Conservation (phyloP, 2,329 filamentous ascomycete genomes). For the Colletotrichum sp. region DNA sequence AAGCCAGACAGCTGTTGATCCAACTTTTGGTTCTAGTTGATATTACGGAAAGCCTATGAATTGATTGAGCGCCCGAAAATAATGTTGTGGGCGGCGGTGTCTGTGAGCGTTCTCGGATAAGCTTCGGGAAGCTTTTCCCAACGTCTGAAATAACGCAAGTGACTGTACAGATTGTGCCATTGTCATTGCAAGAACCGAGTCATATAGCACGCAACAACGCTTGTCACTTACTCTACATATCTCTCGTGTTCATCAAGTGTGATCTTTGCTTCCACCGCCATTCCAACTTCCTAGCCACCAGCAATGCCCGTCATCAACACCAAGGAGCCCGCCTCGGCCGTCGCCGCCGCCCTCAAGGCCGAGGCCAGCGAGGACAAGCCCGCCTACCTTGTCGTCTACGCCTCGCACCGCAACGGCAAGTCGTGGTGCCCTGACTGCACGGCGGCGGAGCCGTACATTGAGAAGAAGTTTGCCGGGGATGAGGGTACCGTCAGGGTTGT, state of each 20-base stretch:
- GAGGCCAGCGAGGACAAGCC: constrained; percentile 16
- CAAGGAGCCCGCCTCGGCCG: constrained; percentile 7
- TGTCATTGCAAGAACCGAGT: background rate
- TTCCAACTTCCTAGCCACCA: background rate
- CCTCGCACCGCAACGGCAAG: constrained; percentile 12
- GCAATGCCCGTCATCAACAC: constrained; percentile 16
- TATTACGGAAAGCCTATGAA: background rate
- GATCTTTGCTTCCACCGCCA: background rate
- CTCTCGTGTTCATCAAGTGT: background rate
- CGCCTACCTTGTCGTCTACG: constrained; percentile 17
- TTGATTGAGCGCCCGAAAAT: background rate
- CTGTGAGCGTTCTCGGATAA: constrained; percentile 1
- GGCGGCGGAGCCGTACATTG: constrained; percentile 17
- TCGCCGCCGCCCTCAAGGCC: constrained; percentile 9
- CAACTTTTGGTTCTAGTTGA: background rate
- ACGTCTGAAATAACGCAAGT: constrained; percentile 14
- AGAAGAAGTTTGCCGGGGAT: constrained; percentile 16
- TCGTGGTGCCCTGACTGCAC: constrained; percentile 18
- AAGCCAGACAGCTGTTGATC: background rate
- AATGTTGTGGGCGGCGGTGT: background rate
- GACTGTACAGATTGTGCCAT: constrained; percentile 5
- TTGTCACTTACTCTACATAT: background rate
- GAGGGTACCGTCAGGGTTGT: constrained; percentile 7
- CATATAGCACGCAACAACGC: background rate
- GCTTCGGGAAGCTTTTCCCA: background rate